Base-by-base conservation (phyloP, 2,329 filamentous ascomycete species). In the Paracoccidioides lutzii region DNA sequence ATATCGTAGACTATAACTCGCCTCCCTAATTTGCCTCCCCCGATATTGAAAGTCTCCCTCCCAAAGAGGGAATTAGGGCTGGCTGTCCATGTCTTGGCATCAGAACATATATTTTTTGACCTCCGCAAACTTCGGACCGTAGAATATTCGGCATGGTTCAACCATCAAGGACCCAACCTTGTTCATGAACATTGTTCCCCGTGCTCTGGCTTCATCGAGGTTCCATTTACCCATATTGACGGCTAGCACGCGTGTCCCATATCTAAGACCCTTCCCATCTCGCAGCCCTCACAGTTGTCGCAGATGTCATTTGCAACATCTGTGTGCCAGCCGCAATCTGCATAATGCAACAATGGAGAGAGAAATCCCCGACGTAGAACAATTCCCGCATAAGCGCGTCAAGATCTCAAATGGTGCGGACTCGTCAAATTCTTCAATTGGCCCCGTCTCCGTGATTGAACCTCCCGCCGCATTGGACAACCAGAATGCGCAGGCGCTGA, bases 401-500 rank as follows among this genome's bases (percentile, higher is more conserved):
- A 63, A 61, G 54, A 52, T 64, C n/a, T 61, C 61, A 15, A 54
- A 58, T 12, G 52, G 56, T 37, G 33, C 28, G 12, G 55, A 35
- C 46, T 51, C 22, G 2, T 22, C 46, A 33, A 43, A 12, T 40
- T 10, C 42, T 41, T 5, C 55, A 43, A 51, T 54, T 42, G 6
- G 52, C n/a, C 55, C 55, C 12, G 51, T 51, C 5, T 43, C 51
- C n/a, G 33, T 38, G 33, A 37, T 46, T n/a, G 50, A 50, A 14
- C 22, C 33, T 35, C 40, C 43, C 52, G n/a, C 54, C 22, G n/a
- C 33, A n/a, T 28, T 14, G 41, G 38, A 7, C 42, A 44, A 49
- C 22, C 55, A 59, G 30, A 66, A 71, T 61, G 64, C 62, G 28
- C 69, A 72, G 51, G 59, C 62, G 54, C 56, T 64, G 52, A 75